Evolutionary conservation across 495 filamentous ascomycete genomes (phyloP).

Genomic region (Choiromyces venosus): DNA sequence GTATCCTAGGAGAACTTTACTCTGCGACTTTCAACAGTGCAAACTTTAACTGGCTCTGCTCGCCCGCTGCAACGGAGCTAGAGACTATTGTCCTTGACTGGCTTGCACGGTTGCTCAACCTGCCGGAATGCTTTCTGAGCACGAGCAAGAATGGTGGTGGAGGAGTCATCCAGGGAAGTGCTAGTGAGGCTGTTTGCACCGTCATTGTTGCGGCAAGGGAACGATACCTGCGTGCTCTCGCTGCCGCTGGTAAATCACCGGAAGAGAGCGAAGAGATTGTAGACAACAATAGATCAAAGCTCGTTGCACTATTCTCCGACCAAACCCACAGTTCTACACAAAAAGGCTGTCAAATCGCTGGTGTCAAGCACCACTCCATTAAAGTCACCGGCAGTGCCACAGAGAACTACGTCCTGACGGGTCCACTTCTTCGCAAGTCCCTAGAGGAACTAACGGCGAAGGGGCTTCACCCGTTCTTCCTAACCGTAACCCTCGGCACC

Average conservation of each 20-base stretch:
- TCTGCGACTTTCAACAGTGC: constrained; percentile 79
- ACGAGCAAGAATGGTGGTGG: constrained; percentile 67
- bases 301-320: constrained; percentile 78
- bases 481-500: constrained; percentile 80
- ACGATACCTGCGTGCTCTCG: constrained; percentile 60
- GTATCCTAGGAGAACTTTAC: constrained; percentile 91
- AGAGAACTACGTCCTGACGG: constrained; percentile 67
- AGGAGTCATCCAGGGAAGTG: constrained; percentile 91
- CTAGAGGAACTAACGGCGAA: constrained; percentile 58
- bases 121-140: constrained; percentile 73
- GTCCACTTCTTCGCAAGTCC: constrained; percentile 52
- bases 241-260: constrained; percentile 50
- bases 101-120: constrained; percentile 66
- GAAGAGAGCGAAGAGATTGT: constrained; percentile 60
- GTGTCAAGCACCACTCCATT: constrained; percentile 68
- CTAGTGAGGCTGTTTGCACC: constrained; percentile 80
- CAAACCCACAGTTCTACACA: constrained; percentile 76
- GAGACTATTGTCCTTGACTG: constrained; percentile 94
- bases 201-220: constrained; percentile 87
- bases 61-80: constrained; percentile 88
- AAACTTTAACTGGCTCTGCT: constrained; percentile 97
- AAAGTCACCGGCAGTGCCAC: constrained; percentile 50
- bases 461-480: constrained; percentile 75
- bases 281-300: constrained; percentile 58
- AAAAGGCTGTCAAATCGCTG: constrained; percentile 82